phyloP scores from a whole-genome alignment of 495 filamentous ascomycete genomes.

The Trichoderma reesei region DNA sequence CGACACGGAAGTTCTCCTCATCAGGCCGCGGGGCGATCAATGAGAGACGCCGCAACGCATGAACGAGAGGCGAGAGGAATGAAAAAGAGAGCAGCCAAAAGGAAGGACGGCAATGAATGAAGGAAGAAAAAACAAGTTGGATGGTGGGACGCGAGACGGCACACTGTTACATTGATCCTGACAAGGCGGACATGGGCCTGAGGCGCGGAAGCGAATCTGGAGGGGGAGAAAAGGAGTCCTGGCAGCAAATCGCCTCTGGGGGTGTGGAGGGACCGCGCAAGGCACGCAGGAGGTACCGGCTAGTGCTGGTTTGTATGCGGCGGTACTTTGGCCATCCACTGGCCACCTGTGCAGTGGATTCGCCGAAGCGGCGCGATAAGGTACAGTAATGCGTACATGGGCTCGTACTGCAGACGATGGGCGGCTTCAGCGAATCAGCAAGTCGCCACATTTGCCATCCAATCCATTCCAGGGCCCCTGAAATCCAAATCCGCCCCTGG shows the following conservation, averaged over 20 bases:
- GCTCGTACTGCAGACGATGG: background rate
- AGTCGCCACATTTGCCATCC: background rate
- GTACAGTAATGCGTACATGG: background rate
- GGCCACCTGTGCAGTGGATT: background rate
- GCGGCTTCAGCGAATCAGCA: background rate
- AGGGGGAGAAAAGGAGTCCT: background rate
- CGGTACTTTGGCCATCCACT: background rate
- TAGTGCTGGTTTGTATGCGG: background rate
- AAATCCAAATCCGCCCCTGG: background rate
- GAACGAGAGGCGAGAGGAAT: background rate
- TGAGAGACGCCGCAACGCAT: slow-evolving; percentile 21
- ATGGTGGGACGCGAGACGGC: background rate
- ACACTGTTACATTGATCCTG: background rate
- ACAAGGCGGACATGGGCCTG: background rate
- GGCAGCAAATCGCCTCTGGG: background rate
- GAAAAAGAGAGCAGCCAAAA: background rate
- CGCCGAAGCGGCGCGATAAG: too few species aligned
- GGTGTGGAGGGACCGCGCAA: background rate
- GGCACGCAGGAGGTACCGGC: background rate
- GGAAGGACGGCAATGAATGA: slow-evolving; percentile 10
- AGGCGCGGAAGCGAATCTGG: background rate
- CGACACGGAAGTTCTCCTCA: slow-evolving; percentile 51
- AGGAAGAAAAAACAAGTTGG: background rate
- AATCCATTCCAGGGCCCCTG: background rate
- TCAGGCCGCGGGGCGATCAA: slow-evolving; percentile 24